Conservation (phyloP, 495 filamentous ascomycete species). For the Penicillium steckii region DNA sequence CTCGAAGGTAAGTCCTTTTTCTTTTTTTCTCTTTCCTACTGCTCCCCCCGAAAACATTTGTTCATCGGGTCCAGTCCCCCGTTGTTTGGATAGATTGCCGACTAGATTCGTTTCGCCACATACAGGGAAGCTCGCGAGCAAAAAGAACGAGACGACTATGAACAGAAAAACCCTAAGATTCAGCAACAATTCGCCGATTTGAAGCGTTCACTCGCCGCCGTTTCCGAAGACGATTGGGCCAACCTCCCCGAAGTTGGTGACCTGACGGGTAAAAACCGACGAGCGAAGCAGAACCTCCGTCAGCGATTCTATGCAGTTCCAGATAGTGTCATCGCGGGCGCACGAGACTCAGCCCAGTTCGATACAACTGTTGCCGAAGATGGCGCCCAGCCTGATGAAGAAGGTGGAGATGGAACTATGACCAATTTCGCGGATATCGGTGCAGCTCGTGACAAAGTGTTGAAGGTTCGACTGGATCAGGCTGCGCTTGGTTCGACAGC, state of each 20-base stretch:
- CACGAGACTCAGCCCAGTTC: slow-evolving; percentile 74
- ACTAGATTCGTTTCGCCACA: slow-evolving; percentile 62
- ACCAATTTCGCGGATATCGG: slow-evolving; percentile 99
- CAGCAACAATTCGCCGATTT: slow-evolving; percentile 97
- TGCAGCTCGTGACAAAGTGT: slow-evolving; percentile 88
- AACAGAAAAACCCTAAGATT: slow-evolving; percentile 96
- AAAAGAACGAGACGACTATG: slow-evolving; percentile 89
- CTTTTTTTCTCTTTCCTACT: slow-evolving; percentile 17
- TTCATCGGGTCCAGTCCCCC: slow-evolving; percentile 62
- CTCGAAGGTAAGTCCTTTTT: slow-evolving; percentile 75
- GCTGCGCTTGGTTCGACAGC: slow-evolving; percentile 69
- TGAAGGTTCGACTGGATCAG: slow-evolving; percentile 87
- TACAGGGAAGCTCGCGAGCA: slow-evolving; percentile 93
- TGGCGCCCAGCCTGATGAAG: slow-evolving; percentile 50
- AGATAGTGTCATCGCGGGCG: slow-evolving; percentile 90
- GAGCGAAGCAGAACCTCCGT: slow-evolving; percentile 76
- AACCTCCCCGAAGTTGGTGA: slow-evolving; percentile 94
- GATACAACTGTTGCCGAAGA: slow-evolving; percentile 84
- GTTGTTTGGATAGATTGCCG: slow-evolving; percentile 82
- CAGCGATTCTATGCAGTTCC: slow-evolving; percentile 95
- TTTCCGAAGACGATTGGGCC: slow-evolving; percentile 96
- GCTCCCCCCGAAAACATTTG: slow-evolving; percentile 47
- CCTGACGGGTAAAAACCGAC: slow-evolving; percentile 87
- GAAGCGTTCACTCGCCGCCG: slow-evolving; percentile 81
- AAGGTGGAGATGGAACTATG: slow-evolving; percentile 76